Percentiles rank a stretch among this genome's conserved stretches.
Conservation (phyloP, 345 rosid species). For the Mallotus nudiflorus region DNA sequence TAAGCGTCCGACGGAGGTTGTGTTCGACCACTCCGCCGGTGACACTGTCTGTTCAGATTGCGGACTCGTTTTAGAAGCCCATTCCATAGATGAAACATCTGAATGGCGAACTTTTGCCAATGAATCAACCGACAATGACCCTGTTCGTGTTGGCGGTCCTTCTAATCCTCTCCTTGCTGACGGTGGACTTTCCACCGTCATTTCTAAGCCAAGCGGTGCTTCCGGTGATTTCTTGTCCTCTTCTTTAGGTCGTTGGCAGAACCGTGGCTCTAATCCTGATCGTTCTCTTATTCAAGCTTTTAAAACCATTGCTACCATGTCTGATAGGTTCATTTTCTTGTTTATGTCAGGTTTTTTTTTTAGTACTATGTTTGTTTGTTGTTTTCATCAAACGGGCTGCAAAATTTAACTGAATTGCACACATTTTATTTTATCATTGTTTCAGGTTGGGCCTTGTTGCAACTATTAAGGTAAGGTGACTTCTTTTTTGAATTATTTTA, state of each 20-base stretch:
- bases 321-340: constrained; percentile 34
- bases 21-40: constrained; percentile 48
- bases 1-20: constrained; percentile 37
- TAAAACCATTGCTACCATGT: constrained; percentile 40
- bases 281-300: constrained; percentile 37
- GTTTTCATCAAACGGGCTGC: no score
- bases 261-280: constrained; percentile 40
- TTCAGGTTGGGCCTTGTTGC: constrained; percentile 51
- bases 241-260: constrained; percentile 40
- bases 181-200: constrained; percentile 41
- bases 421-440: constrained; percentile 21
- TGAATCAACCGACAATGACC: constrained; percentile 39
- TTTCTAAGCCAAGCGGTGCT: constrained; percentile 36
- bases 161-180: constrained; percentile 41
- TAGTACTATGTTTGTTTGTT: no score
- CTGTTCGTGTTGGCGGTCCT: constrained; percentile 45
- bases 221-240: constrained; percentile 28
- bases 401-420: no score
- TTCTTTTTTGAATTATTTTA: not conserved
- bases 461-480: constrained; percentile 40
- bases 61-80: constrained; percentile 43
- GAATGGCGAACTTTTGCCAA: constrained; percentile 51
- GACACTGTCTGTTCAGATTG: constrained; percentile 50
- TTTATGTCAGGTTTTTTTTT: not conserved
- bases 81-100: constrained; percentile 39